Percentiles rank a stretch among this genome's conserved stretches.
These are phyloP conservation scores for Thecaphora thlaspeos DNA, from an alignment of 1,284 basidiomycete species.

Conservation along the genomic window DNA sequence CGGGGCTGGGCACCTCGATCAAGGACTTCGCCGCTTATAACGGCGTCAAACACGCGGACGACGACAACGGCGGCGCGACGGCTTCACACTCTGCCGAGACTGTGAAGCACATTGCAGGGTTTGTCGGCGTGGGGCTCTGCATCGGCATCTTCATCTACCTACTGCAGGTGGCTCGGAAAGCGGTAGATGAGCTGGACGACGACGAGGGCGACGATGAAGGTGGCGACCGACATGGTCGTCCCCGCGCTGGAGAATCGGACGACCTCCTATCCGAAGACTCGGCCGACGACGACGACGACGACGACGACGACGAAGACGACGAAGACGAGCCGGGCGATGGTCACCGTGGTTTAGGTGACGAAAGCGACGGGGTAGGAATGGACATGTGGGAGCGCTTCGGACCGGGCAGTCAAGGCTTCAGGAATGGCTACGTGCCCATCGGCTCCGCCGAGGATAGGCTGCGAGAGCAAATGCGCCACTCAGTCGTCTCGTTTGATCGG, in stretches of 20 bases:
- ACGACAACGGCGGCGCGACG: constrained; percentile 39
- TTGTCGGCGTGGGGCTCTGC: constrained; percentile 71
- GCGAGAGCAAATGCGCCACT: constrained; percentile 32
- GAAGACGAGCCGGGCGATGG: constrained; percentile 5
- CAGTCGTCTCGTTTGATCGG: constrained; percentile 9
- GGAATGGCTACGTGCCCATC: constrained; percentile 34
- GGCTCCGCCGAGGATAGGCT: constrained; percentile 25
- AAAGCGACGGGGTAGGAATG: constrained; percentile 11
- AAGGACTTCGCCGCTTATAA: constrained; percentile 75
- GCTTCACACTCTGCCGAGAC: constrained; percentile 59
- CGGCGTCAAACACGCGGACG: constrained; percentile 14
- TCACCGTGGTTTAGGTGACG: neutral
- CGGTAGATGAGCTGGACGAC: constrained; percentile 70
- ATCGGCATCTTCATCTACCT: constrained; percentile 76
- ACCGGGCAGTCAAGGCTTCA: constrained; percentile 30
- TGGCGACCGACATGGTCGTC: constrained; percentile 12
- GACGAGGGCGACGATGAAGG: constrained; percentile 19
- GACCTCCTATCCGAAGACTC: constrained; percentile 19
- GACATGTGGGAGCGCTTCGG: constrained; percentile 37
- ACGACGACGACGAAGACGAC: constrained; percentile 1
- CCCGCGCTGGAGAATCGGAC: constrained; percentile 17
- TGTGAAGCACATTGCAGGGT: constrained; percentile 68
- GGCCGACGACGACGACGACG: constrained; percentile 18
- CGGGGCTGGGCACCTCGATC: constrained; percentile 75
- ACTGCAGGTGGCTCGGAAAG: constrained; percentile 72